Evolutionary conservation across 1,284 basidiomycete genomes (phyloP).

Genomic region (Trametes pubescens): DNA sequence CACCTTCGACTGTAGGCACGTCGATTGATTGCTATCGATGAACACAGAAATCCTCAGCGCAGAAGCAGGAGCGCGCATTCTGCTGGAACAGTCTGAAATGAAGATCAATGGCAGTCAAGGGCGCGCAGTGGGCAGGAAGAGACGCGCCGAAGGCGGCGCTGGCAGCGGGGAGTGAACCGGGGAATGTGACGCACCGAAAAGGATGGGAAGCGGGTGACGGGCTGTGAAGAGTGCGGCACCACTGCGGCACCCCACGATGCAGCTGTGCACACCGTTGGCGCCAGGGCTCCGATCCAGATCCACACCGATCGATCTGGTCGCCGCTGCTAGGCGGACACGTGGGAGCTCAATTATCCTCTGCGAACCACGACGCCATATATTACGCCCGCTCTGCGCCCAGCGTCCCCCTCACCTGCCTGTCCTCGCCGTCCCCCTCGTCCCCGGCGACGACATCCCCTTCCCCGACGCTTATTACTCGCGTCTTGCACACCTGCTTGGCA

Average conservation of each 20-base stretch:
- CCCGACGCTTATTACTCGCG: not conserved
- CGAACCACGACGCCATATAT: constrained; percentile 24
- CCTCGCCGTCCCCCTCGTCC: constrained; percentile 23
- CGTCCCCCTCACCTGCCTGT: constrained; percentile 18
- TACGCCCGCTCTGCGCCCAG: constrained; percentile 7
- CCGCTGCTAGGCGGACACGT: constrained; percentile 24
- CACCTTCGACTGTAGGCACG: not conserved
- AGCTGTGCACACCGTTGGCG: constrained; percentile 9
- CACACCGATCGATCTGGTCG: constrained; percentile 19
- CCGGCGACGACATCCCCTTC: constrained; percentile 13
- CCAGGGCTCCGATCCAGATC: constrained; percentile 13
- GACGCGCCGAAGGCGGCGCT: not conserved
- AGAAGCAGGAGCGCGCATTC: constrained; percentile 8
- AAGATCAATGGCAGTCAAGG: not conserved
- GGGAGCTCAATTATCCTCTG: constrained; percentile 13
- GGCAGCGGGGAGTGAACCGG: constrained; percentile 10
- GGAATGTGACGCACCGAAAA: constrained; percentile 9
- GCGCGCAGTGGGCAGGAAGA: not conserved
- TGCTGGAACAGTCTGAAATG: constrained; percentile 5
- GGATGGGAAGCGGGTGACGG: constrained; percentile 31
- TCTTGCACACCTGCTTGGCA: not conserved
- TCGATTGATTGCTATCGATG: constrained; percentile 2
- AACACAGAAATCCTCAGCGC: not conserved
- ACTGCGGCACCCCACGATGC: constrained; percentile 12
- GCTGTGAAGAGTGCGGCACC: constrained; percentile 20